Evolutionary conservation across 768 basidiomycete species (phyloP).

Genomic region (Lactifluus piperatus): DNA sequence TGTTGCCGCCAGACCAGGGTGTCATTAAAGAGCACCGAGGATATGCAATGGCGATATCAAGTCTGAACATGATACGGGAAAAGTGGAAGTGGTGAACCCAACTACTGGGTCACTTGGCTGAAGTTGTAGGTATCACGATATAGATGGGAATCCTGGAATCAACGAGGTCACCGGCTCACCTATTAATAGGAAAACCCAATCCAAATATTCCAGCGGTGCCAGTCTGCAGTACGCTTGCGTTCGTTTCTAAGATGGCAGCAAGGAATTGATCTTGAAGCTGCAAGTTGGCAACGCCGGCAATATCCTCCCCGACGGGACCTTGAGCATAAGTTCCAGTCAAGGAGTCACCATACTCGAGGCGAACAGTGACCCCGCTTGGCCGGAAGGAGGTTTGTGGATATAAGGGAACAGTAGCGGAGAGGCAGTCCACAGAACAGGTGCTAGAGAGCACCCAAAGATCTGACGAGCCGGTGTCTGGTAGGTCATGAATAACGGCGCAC

Average conservation of each 20-base stretch:
- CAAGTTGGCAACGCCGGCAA: conserved; percentile 45
- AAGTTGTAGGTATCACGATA: neutral
- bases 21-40: neutral
- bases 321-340: conserved; percentile 57
- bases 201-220: conserved; percentile 64
- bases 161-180: conserved; percentile 32
- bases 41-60: neutral
- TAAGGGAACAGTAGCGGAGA: conserved; percentile 32
- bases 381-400: conserved; percentile 46
- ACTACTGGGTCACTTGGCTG: neutral
- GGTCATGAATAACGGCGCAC: neutral
- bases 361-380: conserved; percentile 37
- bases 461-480: conserved; percentile 67
- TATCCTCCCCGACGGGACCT: conserved; percentile 55
- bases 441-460: conserved; percentile 68
- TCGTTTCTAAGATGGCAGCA: conserved; percentile 59
- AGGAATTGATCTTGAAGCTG: conserved; percentile 45
- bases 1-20: neutral
- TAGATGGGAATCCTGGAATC: neutral
- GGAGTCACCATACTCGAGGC: conserved; percentile 64
- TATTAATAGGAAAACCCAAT: conserved; percentile 65
- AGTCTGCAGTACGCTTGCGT: conserved; percentile 49
- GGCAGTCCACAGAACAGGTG: conserved; percentile 39
- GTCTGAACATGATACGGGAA: neutral
- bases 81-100: neutral